These are phyloP conservation scores for Lolium perenne DNA, from an alignment of 176 grass and related monocot species.

Conservation along the genomic window DNA sequence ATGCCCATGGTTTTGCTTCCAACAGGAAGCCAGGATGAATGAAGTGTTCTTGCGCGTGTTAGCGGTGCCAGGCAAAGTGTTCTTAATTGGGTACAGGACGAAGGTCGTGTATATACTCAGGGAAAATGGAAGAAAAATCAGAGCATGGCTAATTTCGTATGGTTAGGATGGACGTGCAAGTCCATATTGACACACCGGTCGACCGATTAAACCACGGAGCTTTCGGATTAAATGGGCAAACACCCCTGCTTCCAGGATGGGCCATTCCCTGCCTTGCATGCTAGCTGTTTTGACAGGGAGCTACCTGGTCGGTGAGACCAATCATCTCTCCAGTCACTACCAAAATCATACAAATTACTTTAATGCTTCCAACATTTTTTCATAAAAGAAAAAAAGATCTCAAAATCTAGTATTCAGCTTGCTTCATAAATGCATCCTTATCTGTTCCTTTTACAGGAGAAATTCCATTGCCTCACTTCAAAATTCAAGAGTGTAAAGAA, in stretches of 20 bases:
- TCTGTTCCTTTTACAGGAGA: too few species aligned
- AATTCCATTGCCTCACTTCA: too few species aligned
- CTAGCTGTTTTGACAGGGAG: slow-evolving; percentile 30
- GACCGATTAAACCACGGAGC: slow-evolving; percentile 8
- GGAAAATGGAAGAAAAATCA: slow-evolving; percentile 1
- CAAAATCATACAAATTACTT: slow-evolving; percentile 36
- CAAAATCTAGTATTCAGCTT: too few species aligned
- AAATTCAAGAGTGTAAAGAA: too few species aligned
- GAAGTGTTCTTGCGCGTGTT: not conserved
- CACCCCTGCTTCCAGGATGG: slow-evolving; percentile 37
- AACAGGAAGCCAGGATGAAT: not conserved
- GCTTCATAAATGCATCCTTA: too few species aligned
- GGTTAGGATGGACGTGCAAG: slow-evolving; percentile 41
- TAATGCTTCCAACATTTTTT: not conserved
- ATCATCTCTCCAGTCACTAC: slow-evolving; percentile 18
- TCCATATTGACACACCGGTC: slow-evolving; percentile 1
- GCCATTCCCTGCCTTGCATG: slow-evolving; percentile 31
- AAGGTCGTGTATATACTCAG: not conserved
- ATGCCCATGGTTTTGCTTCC: slow-evolving; percentile 56
- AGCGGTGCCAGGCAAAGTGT: not conserved
- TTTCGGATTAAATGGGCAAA: slow-evolving; percentile 45
- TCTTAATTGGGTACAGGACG: not conserved
- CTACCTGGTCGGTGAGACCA: slow-evolving; percentile 17
- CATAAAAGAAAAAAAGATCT: too few species aligned
- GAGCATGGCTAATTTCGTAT: slow-evolving; percentile 24